Evolutionary conservation across 75 land plant genomes (phyloP).

Genomic region (Adiantum capillusveneris): DNA sequence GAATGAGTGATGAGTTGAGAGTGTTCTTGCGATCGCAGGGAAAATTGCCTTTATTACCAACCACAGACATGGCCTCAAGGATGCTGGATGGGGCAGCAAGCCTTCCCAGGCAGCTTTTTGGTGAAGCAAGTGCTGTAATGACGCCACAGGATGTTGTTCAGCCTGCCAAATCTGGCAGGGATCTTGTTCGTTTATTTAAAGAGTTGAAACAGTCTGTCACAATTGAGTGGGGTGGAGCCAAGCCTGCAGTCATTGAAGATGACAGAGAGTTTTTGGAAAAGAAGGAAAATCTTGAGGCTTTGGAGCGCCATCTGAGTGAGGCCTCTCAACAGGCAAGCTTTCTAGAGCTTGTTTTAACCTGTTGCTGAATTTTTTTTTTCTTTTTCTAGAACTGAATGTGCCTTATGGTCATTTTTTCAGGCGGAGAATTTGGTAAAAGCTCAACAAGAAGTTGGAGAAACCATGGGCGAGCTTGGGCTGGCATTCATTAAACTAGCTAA

Average conservation of each 20-base stretch:
- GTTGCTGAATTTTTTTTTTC: neutral
- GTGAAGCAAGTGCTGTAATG: constrained; percentile 13
- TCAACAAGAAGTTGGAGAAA: constrained; percentile 31
- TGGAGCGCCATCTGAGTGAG: constrained; percentile 14
- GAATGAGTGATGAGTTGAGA: constrained; percentile 21
- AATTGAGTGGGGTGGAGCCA: constrained; percentile 25
- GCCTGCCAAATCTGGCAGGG: constrained; percentile 32
- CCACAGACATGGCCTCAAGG: constrained; percentile 26
- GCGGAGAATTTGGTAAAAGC: constrained; percentile 25
- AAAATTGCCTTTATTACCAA: constrained; percentile 20
- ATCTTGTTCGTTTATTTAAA: constrained; percentile 22
- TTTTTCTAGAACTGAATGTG: neutral
- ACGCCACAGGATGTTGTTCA: constrained; percentile 18
- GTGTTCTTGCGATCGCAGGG: constrained; percentile 19
- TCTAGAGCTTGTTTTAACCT: neutral
- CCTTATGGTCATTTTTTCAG: constrained; percentile 5
- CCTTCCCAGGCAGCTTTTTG: constrained; percentile 30
- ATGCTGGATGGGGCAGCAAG: constrained; percentile 28
- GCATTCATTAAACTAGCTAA: constrained; percentile 19
- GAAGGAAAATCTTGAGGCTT: constrained; percentile 20
- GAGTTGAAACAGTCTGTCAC: constrained; percentile 26
- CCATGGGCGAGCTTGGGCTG: constrained; percentile 26
- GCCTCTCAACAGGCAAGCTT: constrained; percentile 24
- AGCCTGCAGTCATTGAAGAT: constrained; percentile 23
- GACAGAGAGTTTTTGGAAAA: constrained; percentile 25